A percentile compares a stretch with the other conserved stretches of the same genome.
phyloP scores from a whole-genome alignment of 2,329 filamentous ascomycete genomes.

The Parafenestella ontariensis region DNA sequence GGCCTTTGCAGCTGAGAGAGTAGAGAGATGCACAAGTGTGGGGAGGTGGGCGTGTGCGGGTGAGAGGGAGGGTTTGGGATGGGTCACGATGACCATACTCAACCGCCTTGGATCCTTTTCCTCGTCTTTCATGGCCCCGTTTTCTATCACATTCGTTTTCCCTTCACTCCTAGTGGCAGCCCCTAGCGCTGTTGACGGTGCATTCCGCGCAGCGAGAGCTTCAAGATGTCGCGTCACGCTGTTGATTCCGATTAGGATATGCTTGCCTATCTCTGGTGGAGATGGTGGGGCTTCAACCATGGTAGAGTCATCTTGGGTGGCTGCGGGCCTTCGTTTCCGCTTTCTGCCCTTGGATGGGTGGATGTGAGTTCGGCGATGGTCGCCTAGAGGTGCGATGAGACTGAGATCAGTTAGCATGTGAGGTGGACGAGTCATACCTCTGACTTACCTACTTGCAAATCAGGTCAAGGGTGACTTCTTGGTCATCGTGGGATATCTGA shows the following conservation, averaged over 20 bases:
- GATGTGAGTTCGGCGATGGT: conserved; percentile 63
- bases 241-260: conserved; percentile 70
- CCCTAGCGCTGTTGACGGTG: conserved; percentile 17
- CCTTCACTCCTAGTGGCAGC: background rate
- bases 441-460: conserved; percentile 65
- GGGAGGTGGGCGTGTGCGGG: conserved; percentile 45
- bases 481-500: conserved; percentile 62
- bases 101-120: conserved; percentile 11
- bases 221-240: conserved; percentile 68
- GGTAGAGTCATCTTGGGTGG: conserved; percentile 3
- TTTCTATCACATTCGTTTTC: background rate
- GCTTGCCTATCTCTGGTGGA: conserved; percentile 59
- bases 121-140: background rate
- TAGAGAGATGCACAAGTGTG: conserved; percentile 39
- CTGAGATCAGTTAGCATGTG: conserved; percentile 48
- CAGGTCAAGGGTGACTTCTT: conserved; percentile 70
- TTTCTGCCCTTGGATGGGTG: conserved; percentile 68
- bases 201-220: conserved; percentile 41
- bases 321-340: conserved; percentile 36
- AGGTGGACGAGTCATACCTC: background rate
- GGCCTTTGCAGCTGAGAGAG: conserved; percentile 7
- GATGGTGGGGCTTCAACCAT: conserved; percentile 38
- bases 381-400: conserved; percentile 68
- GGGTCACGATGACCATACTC: conserved; percentile 41
- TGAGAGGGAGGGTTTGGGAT: conserved; percentile 42